Base-by-base conservation (phyloP, 495 filamentous ascomycete genomes). In the Penicillium tannophilum region DNA sequence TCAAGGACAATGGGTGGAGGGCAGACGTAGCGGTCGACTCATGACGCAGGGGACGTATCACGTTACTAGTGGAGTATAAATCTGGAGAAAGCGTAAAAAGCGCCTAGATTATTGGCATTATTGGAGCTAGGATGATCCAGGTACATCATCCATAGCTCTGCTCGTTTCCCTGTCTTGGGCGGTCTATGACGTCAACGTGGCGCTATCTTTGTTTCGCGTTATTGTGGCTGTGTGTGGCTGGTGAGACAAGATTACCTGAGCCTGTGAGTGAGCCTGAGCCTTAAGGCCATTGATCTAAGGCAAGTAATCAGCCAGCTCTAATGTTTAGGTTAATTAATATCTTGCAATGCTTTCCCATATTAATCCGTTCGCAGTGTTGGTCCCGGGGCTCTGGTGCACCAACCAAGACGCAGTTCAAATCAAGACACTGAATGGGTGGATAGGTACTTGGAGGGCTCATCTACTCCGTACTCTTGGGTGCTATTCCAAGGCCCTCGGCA, bases 11-110 rank as follows among this genome's bases (percentile, higher is more conserved):
- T 42, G 16, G 7, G 28, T n/a, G 45, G 11, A 31, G 14, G 17
- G 46, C 4, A 28, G 10, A 36, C 33, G 33, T 17, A 49, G 47
- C 23, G 49, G 26, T 61, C 57, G 63, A 46, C 52, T 35, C 65
- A 69, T 69, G 67, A 69, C 67, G 67, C 65, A 67, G 36, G 42
- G 9, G 56, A 58, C 54, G 61, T 61, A 47, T 56, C 28, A 23
- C 26, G 55, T 9, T 5, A 49, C 41, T 44, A 45, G 58, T 53
- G 51, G 44, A 43, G 31, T 46, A 17, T 23, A 19, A 17, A 44
- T 26, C 52, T 54, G 6, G 5, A 7, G 28, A 54, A 1, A 31
- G 31, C 17, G 31, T 44, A 23, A 43, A 52, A 31, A 24, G 14
- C 11, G 52, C 46, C 43, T 54, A 55, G 56, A 46, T 26, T 19